Percentiles rank a stretch among this genome's conserved stretches.
Conservation (phyloP, 768 basidiomycete genomes). For the Podaxis sp. region DNA sequence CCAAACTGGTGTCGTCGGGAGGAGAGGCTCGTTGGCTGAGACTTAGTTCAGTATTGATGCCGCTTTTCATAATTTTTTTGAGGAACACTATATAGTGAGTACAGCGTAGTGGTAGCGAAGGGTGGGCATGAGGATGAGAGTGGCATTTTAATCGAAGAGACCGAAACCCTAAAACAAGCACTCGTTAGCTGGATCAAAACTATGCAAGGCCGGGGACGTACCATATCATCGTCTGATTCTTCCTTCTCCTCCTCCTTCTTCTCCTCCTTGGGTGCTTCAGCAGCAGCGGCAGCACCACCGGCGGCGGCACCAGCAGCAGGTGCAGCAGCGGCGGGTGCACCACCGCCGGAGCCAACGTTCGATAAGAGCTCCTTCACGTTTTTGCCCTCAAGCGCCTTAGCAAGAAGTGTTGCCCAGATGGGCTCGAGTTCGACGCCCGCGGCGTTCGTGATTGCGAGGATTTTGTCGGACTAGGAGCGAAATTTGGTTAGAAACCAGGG, state of each 20-base stretch:
- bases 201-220: slow-evolving; percentile 32
- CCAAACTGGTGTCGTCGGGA: no score
- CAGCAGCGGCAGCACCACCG: slow-evolving; percentile 69
- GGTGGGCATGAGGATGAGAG: slow-evolving; percentile 15
- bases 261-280: slow-evolving; percentile 81
- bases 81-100: slow-evolving; percentile 18
- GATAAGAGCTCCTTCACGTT: slow-evolving; percentile 94
- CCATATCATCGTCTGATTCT: slow-evolving; percentile 90
- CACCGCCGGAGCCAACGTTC: slow-evolving; percentile 93
- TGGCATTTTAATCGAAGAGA: slow-evolving; percentile 78
- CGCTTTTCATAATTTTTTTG: slow-evolving; percentile 18
- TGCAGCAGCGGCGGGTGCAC: slow-evolving; percentile 63
- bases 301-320: slow-evolving; percentile 58
- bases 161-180: slow-evolving; percentile 75
- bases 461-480: slow-evolving; percentile 79
- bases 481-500: slow-evolving; percentile 9
- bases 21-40: background rate
- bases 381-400: slow-evolving; percentile 98
- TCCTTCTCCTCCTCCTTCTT: slow-evolving; percentile 68
- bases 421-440: slow-evolving; percentile 88
- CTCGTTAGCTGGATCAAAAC: background rate
- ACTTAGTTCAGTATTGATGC: background rate
- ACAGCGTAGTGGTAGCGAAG: slow-evolving; percentile 16
- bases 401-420: slow-evolving; percentile 96
- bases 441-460: slow-evolving; percentile 78